phyloP scores from a whole-genome alignment of 768 basidiomycete genomes.

The Crucibulum laeve region DNA sequence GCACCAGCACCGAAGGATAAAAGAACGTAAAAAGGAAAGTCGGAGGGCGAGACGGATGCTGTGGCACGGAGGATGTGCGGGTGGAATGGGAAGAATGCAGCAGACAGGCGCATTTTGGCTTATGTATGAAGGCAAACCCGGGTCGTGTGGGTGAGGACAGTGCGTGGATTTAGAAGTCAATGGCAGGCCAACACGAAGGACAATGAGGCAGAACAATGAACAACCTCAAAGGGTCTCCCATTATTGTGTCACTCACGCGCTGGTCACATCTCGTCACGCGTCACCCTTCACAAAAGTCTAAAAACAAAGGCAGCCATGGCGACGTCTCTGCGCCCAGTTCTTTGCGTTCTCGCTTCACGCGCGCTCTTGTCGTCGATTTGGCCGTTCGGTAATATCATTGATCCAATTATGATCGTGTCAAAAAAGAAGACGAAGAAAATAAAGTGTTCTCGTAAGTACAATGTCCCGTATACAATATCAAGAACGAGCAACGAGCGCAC shows the following conservation, averaged over 20 bases:
- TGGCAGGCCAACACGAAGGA: neutral
- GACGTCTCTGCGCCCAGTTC: neutral
- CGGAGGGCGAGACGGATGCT: neutral
- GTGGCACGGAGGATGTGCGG: neutral
- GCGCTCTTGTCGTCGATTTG: neutral
- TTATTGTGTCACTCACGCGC: neutral
- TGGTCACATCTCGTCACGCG: neutral
- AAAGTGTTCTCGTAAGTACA: neutral
- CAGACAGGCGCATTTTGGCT: neutral
- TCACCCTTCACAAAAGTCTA: neutral
- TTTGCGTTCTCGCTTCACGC: neutral
- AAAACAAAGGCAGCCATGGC: neutral
- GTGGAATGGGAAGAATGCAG: neutral
- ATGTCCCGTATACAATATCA: constrained; percentile 1
- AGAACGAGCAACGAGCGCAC: neutral
- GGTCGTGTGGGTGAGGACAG: neutral
- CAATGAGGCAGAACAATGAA: too few relatives aligned
- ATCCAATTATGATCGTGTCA: neutral
- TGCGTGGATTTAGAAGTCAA: neutral
- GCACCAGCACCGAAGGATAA: neutral
- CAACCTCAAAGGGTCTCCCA: too few relatives aligned
- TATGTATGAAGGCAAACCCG: neutral
- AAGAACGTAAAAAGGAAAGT: neutral
- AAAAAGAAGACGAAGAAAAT: neutral
- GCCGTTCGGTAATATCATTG: too few relatives aligned